These are phyloP conservation scores for Aspergillus tubingensis DNA, from an alignment of 2,329 filamentous ascomycete genomes.

Conservation along the genomic window DNA sequence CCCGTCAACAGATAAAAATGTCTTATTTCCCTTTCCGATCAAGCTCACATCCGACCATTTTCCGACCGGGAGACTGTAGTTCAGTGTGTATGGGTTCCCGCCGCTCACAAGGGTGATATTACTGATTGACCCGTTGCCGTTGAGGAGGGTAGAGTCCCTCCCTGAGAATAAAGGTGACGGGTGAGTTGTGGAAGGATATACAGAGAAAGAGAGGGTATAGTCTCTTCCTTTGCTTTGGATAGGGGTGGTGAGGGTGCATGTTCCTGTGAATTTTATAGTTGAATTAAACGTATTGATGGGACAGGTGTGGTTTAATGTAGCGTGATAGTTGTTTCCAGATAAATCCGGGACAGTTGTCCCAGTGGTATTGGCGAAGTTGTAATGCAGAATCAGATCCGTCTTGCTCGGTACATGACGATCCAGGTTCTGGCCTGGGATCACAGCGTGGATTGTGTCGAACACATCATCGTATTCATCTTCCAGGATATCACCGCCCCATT, in stretches of 20 bases:
- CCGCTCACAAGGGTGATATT: constrained; percentile 43
- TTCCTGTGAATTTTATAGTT: constrained; percentile 34
- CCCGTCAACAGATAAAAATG: neutral
- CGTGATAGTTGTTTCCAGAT: constrained; percentile 3
- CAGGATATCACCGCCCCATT: constrained; percentile 54
- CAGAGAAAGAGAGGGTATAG: constrained; percentile 55
- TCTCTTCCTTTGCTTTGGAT: constrained; percentile 55
- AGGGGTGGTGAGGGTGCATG: constrained; percentile 51
- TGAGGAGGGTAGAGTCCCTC: constrained; percentile 45
- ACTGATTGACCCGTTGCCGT: constrained; percentile 34
- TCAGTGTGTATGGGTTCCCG: constrained; percentile 44
- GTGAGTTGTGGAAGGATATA: constrained; percentile 36
- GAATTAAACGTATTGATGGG: constrained; percentile 16
- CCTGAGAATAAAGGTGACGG: constrained; percentile 48
- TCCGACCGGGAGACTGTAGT: constrained; percentile 43
- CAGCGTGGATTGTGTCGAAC: constrained; percentile 44
- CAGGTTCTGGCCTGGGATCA: constrained; percentile 49
- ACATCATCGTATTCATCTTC: constrained; percentile 44
- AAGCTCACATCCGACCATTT: constrained; percentile 31
- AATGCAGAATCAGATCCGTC: neutral
- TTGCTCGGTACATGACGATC: neutral
- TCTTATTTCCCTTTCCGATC: neutral
- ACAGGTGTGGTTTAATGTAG: neutral
- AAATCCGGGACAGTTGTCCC: neutral
- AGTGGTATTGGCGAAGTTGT: neutral